Base-by-base conservation (phyloP, 768 basidiomycete species). In the Pleurotus tuber-regium region DNA sequence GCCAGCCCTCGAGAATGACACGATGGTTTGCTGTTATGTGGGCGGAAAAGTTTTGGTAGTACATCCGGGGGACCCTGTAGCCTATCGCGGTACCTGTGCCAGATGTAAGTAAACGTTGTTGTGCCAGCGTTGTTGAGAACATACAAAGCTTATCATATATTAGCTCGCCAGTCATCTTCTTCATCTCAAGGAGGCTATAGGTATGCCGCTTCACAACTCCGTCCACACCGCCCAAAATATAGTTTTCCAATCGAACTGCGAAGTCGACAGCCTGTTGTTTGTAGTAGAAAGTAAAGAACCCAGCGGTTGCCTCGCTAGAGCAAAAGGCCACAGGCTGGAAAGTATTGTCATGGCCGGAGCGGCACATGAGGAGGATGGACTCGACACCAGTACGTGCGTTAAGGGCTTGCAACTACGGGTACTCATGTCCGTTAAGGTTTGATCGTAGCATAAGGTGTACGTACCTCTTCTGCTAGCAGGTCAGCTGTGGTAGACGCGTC, bases 1-100 rank as follows among this genome's bases (percentile, higher is more conserved):
- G 62, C 62, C 62, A 63, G 41, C 44, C 48, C 30, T 60, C 54
- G 33, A 57, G 7, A 35, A 60, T 47, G 19, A 63, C 49, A 30
- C 55, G 43, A 29, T 55, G 38, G 18, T 14, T 41, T 5, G 21
- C 14, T 6, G 62, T 63, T 43, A 63, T 57, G 31, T 53, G 52
- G 3, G 39, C 24, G 11, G 58, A 55, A 48, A 62, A 63, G 31
- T 57, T 56, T 23, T 25, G 18, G 40, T 63, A 62, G 36, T 16
- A 30, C 62, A 63, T 63, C 23, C 30, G 33, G 33, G 33, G 33
- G 18, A n/a, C n/a, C n/a, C n/a, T n/a, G n/a, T n/a, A n/a, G n/a
- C n/a, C n/a, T n/a, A n/a, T n/a, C n/a, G n/a, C n/a, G n/a, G n/a
- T n/a, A n/a, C n/a, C n/a, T n/a, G n/a, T n/a, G n/a, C n/a, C n/a